Base-by-base conservation (phyloP, 352 stramenopile species). In the Globisporangium recalcitrans region DNA sequence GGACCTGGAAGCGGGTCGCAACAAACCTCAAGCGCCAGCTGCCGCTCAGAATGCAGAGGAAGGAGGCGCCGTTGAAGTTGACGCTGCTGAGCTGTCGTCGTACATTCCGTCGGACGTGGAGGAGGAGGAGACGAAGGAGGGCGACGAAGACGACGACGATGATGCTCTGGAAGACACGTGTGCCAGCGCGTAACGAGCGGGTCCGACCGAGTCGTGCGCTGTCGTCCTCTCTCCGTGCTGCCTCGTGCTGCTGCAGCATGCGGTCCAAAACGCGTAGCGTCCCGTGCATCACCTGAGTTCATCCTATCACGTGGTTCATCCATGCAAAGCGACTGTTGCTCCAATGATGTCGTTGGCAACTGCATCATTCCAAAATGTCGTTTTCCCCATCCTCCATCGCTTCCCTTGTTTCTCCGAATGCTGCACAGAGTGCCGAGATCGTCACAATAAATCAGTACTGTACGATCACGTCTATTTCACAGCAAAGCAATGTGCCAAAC, bases 21-120 rank as follows among this genome's bases (percentile, higher is more conserved):
- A n/a, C 19, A 56, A 4, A 21, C 14, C 38, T 46, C 26, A 11
- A 29, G n/a, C 29, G 31, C n/a, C 19, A 9, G 38, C 38, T 46
- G 38, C 16, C 3, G 16, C 9, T 16, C 11, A 57, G 29, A 44
- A n/a, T 3, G 8, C 49, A 40, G 13, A 6, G 13, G 19, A 11
- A 42, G 27, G 42, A 16, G 27, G 19, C 4, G 19, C 27, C 24
- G 13, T 21, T 38, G n/a, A n/a, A n/a, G 24, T 22, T 8, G 49
- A 56, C 4, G n/a, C 29, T 1, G 19, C 19, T 5, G 27, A 56
- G 4, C 3, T 27, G 11, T 42, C 27, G 27, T 29, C 51, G 29
- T 42, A 57, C 31, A 21, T 57, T 22, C 51, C 29, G 29, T 57
- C 51, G 19, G 51, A 57, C 19, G 51, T 44, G 29, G 51, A 57